Conservation (phyloP, 495 filamentous ascomycete species). For the Bombardia bombarda region DNA sequence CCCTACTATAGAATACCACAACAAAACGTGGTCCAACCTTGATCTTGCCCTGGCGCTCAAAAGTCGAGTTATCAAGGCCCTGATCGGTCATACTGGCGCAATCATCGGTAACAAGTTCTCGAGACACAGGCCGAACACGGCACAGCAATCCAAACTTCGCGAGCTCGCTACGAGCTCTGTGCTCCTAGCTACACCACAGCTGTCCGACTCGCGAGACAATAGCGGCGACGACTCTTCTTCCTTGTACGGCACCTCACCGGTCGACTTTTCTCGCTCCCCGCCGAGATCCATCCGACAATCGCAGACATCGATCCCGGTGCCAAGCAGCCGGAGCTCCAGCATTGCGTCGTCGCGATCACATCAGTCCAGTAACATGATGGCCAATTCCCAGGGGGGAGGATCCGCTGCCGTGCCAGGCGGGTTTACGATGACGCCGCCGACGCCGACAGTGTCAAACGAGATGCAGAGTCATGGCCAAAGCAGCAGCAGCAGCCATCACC, state of each 20-base stretch:
- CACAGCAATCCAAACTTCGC: conserved; percentile 68
- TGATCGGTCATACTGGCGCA: conserved; percentile 91
- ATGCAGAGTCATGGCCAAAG: conserved; percentile 7
- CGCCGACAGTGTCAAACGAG: conserved; percentile 13
- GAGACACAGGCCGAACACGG: conserved; percentile 70
- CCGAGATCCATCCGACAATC: conserved; percentile 34
- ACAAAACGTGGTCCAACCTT: conserved; percentile 98
- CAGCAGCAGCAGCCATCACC: conserved; percentile 4
- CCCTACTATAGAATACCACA: conserved; percentile 88
- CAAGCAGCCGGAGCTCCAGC: conserved; percentile 39
- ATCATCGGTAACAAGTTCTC: conserved; percentile 97
- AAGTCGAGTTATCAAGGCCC: conserved; percentile 84
- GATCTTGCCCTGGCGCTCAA: conserved; percentile 89
- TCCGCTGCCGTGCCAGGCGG: conserved; percentile 27
- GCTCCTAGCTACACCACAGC: conserved; percentile 33
- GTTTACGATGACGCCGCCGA: conserved; percentile 34
- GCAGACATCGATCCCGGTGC: conserved; percentile 29
- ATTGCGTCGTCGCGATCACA: conserved; percentile 36
- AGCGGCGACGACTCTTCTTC: conserved; percentile 44
- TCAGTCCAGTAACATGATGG: conserved; percentile 13
- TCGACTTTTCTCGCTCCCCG: conserved; percentile 44
- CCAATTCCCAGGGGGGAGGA: conserved; percentile 11
- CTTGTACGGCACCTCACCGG: conserved; percentile 35
- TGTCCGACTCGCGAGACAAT: conserved; percentile 31
- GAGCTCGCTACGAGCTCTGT: conserved; percentile 65